Base-by-base conservation (phyloP, 163 green algal species). In the Scenedesmus sp. region DNA sequence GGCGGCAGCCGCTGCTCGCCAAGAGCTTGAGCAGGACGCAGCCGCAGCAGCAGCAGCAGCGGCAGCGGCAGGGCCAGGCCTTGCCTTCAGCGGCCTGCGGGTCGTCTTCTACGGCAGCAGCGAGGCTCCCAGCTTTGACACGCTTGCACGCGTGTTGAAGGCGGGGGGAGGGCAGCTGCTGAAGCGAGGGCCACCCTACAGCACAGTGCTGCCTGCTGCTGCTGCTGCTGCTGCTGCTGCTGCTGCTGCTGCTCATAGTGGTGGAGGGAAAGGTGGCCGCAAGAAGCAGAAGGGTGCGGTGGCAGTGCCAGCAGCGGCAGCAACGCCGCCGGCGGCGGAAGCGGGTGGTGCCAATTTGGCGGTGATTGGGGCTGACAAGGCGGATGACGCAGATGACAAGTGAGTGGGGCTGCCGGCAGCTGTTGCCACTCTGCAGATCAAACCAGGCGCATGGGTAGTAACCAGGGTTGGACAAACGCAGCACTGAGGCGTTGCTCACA, bases 131-230 rank as follows among this genome's bases (percentile, higher is more conserved):
- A 49, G 85, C 30, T 82, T 79, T 35, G 81, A 86, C 46, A 91
- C 84, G 0, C 70, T 94, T 5, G 84, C 53, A 6, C 89, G 89
- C 59, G 90, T 94, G 59, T 22, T 94, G 46, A 73, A 59, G 16
- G 92, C 92, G 13, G 92, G 92, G n/a, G 92, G 87, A 26, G 92
- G 76, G 61, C 68, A 83, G 49, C 70, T 90, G 42, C 59, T 90
- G 40, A 49, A 37, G 15, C 78, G 82, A 35, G 49, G n/a, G 1
- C 61, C 70, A 43, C 85, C 76, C 16, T 91, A 85, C 51, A 85
- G 7, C 6, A 15, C 40, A 26, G 70, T 33, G 6, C 51, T 44
- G 43, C 87, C 33, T 44, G 76, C 61, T 72, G 70, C 40, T 59
- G 61, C 35, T n/a, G 46, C 59, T 26, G 49, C 30, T n/a, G 82